phyloP scores from a whole-genome alignment of 1,139 yeast species.

The Neolecta irregularis region DNA sequence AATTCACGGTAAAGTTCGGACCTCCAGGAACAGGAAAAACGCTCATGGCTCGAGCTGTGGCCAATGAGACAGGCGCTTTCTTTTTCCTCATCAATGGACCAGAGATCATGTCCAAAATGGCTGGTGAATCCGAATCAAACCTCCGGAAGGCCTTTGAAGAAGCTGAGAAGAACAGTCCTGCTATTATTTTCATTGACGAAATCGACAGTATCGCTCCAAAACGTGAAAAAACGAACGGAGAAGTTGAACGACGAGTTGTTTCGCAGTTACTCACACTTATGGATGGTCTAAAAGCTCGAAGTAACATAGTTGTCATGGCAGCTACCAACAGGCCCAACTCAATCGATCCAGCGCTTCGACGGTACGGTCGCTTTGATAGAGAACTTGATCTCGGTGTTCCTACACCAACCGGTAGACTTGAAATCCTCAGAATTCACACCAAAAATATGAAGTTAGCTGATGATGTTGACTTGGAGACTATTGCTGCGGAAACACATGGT shows the following conservation, averaged over 20 bases:
- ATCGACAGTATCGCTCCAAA: constrained; percentile 98
- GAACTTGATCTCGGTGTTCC: constrained; percentile 99
- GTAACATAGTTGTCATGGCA: constrained; percentile 88
- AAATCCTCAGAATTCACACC: constrained; percentile 82
- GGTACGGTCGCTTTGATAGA: constrained; percentile 97
- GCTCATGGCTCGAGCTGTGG: constrained; percentile 98
- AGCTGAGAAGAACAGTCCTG: constrained; percentile 96
- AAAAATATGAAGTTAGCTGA: constrained; percentile 94
- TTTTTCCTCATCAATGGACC: constrained; percentile 97
- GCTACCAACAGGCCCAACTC: constrained; percentile 97
- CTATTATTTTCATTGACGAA: constrained; percentile 94
- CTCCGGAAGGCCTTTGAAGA: constrained; percentile 97
- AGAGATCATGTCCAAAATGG: constrained; percentile 99
- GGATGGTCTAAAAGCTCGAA: constrained; percentile 99
- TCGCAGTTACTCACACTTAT: constrained; percentile 89
- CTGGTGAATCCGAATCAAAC: constrained; percentile 97
- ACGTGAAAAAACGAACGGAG: constrained; percentile 99
- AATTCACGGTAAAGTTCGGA: too few relatives aligned
- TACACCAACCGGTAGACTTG: constrained; percentile 96
- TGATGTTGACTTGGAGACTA: constrained; percentile 88
- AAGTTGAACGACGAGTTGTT: constrained; percentile 95
- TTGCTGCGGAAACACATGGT: constrained; percentile 89
- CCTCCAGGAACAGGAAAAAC: constrained; percentile 99
- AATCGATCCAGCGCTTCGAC: constrained; percentile 93
- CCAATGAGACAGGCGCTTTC: constrained; percentile 97